phyloP scores from a whole-genome alignment of 1,284 basidiomycete species.

The Cystobasidiaceae sp. region DNA sequence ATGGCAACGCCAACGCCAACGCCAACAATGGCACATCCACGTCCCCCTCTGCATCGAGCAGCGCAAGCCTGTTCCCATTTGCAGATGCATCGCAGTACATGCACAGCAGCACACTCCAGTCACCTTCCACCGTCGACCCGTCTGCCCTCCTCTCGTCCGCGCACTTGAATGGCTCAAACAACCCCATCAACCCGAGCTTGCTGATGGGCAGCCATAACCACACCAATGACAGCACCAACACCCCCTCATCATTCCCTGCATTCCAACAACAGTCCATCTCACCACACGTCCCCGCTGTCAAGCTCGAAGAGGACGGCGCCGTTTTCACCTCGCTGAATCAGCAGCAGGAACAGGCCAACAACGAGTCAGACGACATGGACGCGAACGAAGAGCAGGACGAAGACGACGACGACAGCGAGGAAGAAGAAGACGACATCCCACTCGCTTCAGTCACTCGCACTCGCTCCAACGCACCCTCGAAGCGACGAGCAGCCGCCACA shows the following conservation, averaged over 20 bases:
- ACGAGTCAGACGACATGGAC: neutral
- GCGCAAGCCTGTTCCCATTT: conserved; percentile 17
- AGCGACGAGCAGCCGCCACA: too few relatives aligned
- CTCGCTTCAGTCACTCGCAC: too few relatives aligned
- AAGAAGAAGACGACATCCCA: neutral
- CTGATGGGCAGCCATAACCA: neutral
- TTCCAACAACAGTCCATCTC: neutral
- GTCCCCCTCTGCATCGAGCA: too few relatives aligned
- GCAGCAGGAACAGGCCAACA: neutral
- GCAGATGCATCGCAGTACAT: conserved; percentile 1
- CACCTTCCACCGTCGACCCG: neutral
- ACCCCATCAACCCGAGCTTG: conserved; percentile 8
- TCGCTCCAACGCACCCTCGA: too few relatives aligned
- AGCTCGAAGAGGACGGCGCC: neutral
- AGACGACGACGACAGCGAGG: conserved; percentile 14
- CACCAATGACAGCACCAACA: neutral
- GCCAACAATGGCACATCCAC: neutral
- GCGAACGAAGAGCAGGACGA: conserved; percentile 1
- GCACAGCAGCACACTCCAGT: neutral
- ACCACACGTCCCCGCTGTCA: neutral
- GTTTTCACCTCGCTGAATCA: neutral
- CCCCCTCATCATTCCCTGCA: neutral
- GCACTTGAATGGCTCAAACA: conserved; percentile 3
- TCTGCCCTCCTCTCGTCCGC: neutral
- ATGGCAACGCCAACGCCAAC: neutral